Evolutionary conservation across 192 early-diverging fungal species (phyloP).

Genomic region (Backusella morwellensis): DNA sequence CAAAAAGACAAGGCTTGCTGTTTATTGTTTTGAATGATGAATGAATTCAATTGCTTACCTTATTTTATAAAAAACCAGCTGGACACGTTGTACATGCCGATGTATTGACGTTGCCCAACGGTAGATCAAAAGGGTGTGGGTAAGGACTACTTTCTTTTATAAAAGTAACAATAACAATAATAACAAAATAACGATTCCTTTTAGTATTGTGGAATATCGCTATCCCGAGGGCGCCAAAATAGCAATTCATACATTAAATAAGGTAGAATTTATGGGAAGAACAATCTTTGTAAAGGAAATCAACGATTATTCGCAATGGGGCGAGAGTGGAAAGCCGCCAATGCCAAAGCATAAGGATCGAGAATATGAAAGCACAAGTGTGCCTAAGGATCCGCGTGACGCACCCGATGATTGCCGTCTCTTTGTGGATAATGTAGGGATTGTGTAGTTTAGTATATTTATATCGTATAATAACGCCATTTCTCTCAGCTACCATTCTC

Average conservation of each 20-base stretch:
- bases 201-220: constrained; percentile 77
- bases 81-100: constrained; percentile 82
- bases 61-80: constrained; percentile 36
- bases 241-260: constrained; percentile 71
- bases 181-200: not conserved
- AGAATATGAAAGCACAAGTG: constrained; percentile 51
- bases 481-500: constrained; percentile 66
- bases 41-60: not conserved
- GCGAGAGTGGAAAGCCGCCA: not conserved
- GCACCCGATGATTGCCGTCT: constrained; percentile 53
- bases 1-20: not conserved
- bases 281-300: constrained; percentile 80
- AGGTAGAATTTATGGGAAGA: constrained; percentile 70
- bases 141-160: not conserved
- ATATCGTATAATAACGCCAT: not conserved
- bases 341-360: constrained; percentile 49
- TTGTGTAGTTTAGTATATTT: not conserved
- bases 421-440: constrained; percentile 63
- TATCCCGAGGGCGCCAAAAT: constrained; percentile 73
- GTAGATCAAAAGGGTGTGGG: constrained; percentile 66
- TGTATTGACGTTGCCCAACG: constrained; percentile 55
- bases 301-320: not conserved
- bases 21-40: not conserved
- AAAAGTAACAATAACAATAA: not conserved
- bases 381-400: constrained; percentile 24